Percentiles rank a stretch among this genome's conserved stretches.
Evolutionary conservation across 768 basidiomycete species (phyloP).

Genomic region (Hericium rajendrae): DNA sequence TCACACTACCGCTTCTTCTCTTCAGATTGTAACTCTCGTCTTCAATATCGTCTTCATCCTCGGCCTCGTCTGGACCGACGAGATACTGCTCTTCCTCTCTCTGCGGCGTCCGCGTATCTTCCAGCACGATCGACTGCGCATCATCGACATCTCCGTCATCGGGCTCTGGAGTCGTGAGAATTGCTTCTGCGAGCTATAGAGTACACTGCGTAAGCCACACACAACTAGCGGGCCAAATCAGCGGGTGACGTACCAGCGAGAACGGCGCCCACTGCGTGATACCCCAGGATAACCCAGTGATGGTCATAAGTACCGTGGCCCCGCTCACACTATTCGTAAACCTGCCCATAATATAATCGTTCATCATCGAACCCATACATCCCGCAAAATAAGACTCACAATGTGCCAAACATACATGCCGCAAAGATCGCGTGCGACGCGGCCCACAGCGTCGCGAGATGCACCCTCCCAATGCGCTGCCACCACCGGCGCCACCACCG

Average conservation of each 20-base stretch:
- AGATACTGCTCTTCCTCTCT: slow-evolving; percentile 22
- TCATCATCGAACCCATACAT: not conserved
- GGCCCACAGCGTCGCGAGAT: slow-evolving; percentile 71
- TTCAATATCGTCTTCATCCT: slow-evolving; percentile 13
- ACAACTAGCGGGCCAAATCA: not conserved
- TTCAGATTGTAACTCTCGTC: not conserved
- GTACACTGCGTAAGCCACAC: not conserved
- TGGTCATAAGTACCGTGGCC: slow-evolving; percentile 64
- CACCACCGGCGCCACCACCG: slow-evolving; percentile 7
- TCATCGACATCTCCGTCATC: slow-evolving; percentile 20
- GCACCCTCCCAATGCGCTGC: slow-evolving; percentile 31
- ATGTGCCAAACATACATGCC: slow-evolving; percentile 69
- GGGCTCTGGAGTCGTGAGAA: slow-evolving; percentile 51
- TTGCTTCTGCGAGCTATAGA: slow-evolving; percentile 66
- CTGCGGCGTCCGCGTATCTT: slow-evolving; percentile 25
- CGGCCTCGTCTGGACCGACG: slow-evolving; percentile 19
- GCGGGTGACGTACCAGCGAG: slow-evolving; percentile 50
- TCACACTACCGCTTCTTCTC: not conserved
- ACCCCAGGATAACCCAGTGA: slow-evolving; percentile 90
- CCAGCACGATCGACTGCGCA: slow-evolving; percentile 27
- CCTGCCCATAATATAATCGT: slow-evolving; percentile 28
- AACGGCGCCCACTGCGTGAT: slow-evolving; percentile 91
- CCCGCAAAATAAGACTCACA: slow-evolving; percentile 49
- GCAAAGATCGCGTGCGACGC: slow-evolving; percentile 67
- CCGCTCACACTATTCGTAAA: slow-evolving; percentile 61